These are phyloP conservation scores for Clavariopsis aquatica DNA, from an alignment of 495 filamentous ascomycete species.

Conservation along the genomic window DNA sequence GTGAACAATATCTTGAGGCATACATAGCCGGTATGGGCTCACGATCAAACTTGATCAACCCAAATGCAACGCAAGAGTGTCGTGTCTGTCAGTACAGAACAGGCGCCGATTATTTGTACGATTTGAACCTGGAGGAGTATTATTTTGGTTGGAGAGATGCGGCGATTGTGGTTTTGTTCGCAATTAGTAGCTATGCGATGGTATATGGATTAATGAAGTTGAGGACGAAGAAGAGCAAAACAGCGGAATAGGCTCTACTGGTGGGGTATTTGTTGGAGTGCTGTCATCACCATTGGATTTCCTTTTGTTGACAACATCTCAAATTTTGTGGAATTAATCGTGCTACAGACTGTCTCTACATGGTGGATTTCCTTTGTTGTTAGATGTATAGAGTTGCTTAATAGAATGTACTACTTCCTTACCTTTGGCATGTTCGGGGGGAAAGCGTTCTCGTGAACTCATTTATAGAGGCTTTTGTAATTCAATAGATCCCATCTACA, in stretches of 20 bases:
- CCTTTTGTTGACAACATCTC: no score
- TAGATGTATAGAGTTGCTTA: no score
- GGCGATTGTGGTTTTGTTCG: slow-evolving; percentile 20
- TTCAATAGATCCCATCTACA: no score
- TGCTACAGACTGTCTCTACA: no score
- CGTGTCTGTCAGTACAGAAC: slow-evolving; percentile 60
- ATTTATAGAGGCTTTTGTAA: no score
- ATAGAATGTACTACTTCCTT: no score
- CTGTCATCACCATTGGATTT: no score
- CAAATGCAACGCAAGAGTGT: slow-evolving; percentile 52
- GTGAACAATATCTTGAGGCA: slow-evolving; percentile 34
- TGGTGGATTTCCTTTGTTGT: no score
- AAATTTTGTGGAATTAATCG: no score
- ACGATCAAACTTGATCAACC: slow-evolving; percentile 46
- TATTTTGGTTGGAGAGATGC: slow-evolving; percentile 26
- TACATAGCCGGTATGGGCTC: slow-evolving; percentile 42
- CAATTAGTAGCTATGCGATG: slow-evolving; percentile 13
- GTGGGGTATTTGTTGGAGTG: no score
- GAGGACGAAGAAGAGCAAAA: slow-evolving; percentile 25
- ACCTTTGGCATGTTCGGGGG: no score
- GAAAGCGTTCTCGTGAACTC: no score
- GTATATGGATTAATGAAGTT: slow-evolving; percentile 25
- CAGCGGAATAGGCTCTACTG: slow-evolving; percentile 8
- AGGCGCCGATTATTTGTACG: slow-evolving; percentile 29
- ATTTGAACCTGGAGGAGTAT: slow-evolving; percentile 8